Conservation (phyloP, 257 asterid genomes). For the Agastache rugosa region DNA sequence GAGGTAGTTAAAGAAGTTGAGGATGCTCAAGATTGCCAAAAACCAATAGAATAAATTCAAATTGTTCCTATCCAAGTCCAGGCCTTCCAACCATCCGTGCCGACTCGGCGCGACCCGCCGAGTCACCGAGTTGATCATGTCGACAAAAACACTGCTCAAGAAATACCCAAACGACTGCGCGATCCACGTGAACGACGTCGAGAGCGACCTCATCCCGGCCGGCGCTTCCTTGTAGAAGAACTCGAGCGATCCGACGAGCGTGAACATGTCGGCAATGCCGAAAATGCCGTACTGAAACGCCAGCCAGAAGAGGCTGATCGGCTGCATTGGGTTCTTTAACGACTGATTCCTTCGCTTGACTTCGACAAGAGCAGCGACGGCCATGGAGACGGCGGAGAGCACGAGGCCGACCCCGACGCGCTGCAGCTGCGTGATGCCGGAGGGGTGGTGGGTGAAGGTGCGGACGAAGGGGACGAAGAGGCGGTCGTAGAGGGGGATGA, state of each 20-base stretch:
- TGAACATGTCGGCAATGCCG: conserved; percentile 88
- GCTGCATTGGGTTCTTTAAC: conserved; percentile 42
- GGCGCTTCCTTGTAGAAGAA: conserved; percentile 89
- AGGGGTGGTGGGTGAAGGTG: conserved; percentile 56
- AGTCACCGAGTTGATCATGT: conserved; percentile 57
- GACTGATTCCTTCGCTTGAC: conserved; percentile 62
- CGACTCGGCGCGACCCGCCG: conserved; percentile 45
- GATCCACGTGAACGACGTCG: conserved; percentile 73
- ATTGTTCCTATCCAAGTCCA: conserved; percentile 55
- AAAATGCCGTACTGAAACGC: conserved; percentile 66
- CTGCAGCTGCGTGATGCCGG: conserved; percentile 72
- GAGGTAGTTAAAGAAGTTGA: conserved; percentile 69
- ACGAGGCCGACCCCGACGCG: conserved; percentile 76
- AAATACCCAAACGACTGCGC: conserved; percentile 73
- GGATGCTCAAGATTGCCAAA: conserved; percentile 67
- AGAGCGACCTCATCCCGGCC: conserved; percentile 74
- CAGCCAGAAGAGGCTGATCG: conserved; percentile 73
- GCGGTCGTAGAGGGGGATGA: conserved; percentile 64
- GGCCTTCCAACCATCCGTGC: conserved; percentile 74
- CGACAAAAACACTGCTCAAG: conserved; percentile 71
- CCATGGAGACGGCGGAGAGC: conserved; percentile 70
- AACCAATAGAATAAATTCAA: conserved; percentile 78
- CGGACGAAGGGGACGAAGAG: conserved; percentile 62
- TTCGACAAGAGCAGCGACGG: conserved; percentile 63
- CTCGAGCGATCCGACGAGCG: conserved; percentile 75